Evolutionary conservation across 495 filamentous ascomycete genomes (phyloP), one percentile per base, ranked within the genome.

Genomic region (Jackrogersella minutella): DNA sequence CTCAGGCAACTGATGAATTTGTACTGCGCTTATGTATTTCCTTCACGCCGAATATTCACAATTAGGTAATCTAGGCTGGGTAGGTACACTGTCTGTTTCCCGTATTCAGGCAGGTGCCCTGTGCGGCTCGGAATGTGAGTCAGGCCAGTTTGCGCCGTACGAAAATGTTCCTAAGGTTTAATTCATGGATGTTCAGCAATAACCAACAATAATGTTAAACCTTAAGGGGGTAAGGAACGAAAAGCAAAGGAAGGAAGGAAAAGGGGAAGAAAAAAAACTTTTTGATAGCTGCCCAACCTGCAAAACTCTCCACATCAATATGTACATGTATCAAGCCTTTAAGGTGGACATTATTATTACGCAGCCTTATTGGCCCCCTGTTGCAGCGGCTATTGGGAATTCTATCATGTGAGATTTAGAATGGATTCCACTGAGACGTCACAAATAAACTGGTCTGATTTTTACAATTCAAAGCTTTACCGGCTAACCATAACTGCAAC

Each of bases 251-350:
- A 16, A 30, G 11, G 49, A 19, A 36, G 49, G 3, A 28, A 53
- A 19, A 22, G 41, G 17, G 13, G 41, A 22, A 47, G 21, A 50
- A 54, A 16, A 61, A 49, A 62, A 62, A 44, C 22, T 31, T 31
- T 50, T 46, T 33, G 59, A 63, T 68, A 63, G 65, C 65, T 68
- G 65, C 65, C 65, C 65, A 68, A 68, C 55, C 17, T 63, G 40
- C 40, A 30, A 59, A 31, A 34, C 26, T 36, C 41, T 47, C 47
- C 39, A 46, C 56, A 54, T 30, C 22, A 9, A 36, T 51, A 52
- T 47, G 39, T 26, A 39, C 7, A 24, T n/a, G n/a, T 50, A 16
- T 51, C 13, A 26, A 60, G 57, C 47, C 58, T 33, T 52, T n/a
- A n/a, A 40, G 16, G 31, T 37, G 17, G 22, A 16, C 17, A 52